These are phyloP conservation scores for Leucosporidium yakuticum DNA, from an alignment of 768 basidiomycete genomes.

Conservation along the genomic window DNA sequence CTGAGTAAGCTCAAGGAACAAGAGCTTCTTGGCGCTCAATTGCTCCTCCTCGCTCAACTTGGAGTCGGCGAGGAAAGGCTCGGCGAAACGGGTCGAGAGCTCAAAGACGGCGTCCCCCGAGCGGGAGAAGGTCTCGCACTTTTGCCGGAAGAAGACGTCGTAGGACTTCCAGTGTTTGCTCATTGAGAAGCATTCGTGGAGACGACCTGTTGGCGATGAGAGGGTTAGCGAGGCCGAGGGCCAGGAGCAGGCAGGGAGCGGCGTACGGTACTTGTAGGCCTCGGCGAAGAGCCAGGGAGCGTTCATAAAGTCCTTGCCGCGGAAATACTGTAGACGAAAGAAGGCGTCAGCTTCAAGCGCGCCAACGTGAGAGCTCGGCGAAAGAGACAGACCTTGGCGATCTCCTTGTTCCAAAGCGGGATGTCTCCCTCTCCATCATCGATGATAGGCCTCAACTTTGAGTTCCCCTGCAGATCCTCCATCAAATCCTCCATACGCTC, in stretches of 20 bases:
- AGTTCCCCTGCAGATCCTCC: constrained; percentile 49
- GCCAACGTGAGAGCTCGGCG: neutral
- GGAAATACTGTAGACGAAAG: constrained; percentile 59
- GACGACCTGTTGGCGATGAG: neutral
- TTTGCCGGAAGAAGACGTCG: constrained; percentile 92
- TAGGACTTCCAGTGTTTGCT: constrained; percentile 85
- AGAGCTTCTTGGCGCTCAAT: constrained; percentile 56
- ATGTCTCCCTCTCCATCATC: constrained; percentile 90
- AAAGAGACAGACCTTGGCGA: constrained; percentile 1
- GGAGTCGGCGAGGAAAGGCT: constrained; percentile 64
- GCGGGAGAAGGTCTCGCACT: constrained; percentile 89
- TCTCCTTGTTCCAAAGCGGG: constrained; percentile 82
- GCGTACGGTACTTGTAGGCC: constrained; percentile 40
- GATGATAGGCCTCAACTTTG: constrained; percentile 75
- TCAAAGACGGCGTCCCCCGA: constrained; percentile 89
- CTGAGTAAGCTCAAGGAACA: constrained; percentile 91
- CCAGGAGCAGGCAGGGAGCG: neutral
- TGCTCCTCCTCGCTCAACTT: constrained; percentile 45
- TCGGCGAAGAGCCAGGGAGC: constrained; percentile 96
- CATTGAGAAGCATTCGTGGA: constrained; percentile 87
- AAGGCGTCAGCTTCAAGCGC: neutral
- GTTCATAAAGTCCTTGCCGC: constrained; percentile 91
- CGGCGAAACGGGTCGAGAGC: constrained; percentile 81
- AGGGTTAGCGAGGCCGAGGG: neutral
- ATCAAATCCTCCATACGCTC: constrained; percentile 85